These are phyloP conservation scores for Paralagenidium karlingii DNA, from an alignment of 352 stramenopile genomes.

Conservation along the genomic window DNA sequence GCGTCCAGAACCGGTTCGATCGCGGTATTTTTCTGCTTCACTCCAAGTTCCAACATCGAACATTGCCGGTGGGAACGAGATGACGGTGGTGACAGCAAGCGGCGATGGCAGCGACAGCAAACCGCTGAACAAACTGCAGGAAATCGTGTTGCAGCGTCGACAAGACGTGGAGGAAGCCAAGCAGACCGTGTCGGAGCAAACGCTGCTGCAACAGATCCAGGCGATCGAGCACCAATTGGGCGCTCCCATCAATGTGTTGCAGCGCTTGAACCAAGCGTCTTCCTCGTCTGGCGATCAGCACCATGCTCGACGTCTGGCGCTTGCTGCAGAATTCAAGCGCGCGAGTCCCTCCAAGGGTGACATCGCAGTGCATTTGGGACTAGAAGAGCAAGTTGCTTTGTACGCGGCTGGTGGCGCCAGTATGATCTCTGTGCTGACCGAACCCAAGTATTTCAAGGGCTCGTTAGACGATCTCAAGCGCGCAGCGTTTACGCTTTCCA, in stretches of 20 bases:
- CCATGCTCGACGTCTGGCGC: slow-evolving; percentile 64
- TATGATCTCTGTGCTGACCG: slow-evolving; percentile 96
- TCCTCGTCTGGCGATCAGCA: slow-evolving; percentile 12
- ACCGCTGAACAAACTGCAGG: slow-evolving; percentile 71
- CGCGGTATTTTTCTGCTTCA: no score
- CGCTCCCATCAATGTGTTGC: slow-evolving; percentile 75
- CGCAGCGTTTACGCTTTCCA: slow-evolving; percentile 25
- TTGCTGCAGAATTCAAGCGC: slow-evolving; percentile 98
- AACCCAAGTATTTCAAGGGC: slow-evolving; percentile 96
- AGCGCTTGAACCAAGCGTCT: slow-evolving; percentile 21
- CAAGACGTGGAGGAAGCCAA: slow-evolving; percentile 54
- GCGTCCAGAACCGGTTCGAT: no score
- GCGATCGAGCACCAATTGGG: slow-evolving; percentile 70
- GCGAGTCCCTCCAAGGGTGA: slow-evolving; percentile 95
- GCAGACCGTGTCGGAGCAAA: slow-evolving; percentile 15
- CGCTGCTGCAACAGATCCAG: slow-evolving; percentile 65
- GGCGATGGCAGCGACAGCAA: no score
- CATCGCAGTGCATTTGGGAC: slow-evolving; percentile 76
- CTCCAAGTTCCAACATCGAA: no score
- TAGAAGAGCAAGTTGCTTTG: slow-evolving; percentile 80
- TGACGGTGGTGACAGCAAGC: no score
- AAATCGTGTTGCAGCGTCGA: slow-evolving; percentile 64
- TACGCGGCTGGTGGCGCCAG: slow-evolving; percentile 91
- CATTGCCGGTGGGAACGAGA: no score
- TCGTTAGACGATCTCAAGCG: slow-evolving; percentile 79